Percentiles rank a stretch among this genome's conserved stretches.
Evolutionary conservation across 805 yeast genomes (phyloP).

Genomic region (Metschnikowia peoriensis): DNA sequence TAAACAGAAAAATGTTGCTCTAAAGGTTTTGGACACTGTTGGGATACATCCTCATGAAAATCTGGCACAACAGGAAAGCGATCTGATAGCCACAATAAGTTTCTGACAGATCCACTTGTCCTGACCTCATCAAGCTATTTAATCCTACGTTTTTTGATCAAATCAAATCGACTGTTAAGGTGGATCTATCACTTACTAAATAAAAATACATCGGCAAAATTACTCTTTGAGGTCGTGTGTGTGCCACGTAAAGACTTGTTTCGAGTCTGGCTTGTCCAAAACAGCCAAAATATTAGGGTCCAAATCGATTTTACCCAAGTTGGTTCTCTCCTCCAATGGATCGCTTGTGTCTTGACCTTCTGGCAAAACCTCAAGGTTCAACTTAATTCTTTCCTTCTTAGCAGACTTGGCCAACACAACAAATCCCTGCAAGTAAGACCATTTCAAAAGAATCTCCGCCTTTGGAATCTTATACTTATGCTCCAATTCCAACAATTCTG

Average conservation of each 20-base stretch:
- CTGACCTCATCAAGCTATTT: no score
- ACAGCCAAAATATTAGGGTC: slow-evolving; percentile 33
- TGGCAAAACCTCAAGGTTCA: slow-evolving; percentile 54
- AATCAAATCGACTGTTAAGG: no score
- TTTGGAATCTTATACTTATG: slow-evolving; percentile 47
- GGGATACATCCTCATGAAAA: no score
- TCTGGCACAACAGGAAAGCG: no score
- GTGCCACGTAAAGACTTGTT: slow-evolving; percentile 34
- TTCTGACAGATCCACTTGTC: no score
- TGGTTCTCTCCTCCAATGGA: slow-evolving; percentile 24
- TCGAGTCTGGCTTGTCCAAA: slow-evolving; percentile 37
- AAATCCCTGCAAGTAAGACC: slow-evolving; percentile 73
- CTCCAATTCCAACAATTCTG: slow-evolving; percentile 49
- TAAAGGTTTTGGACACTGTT: no score
- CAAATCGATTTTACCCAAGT: slow-evolving; percentile 41
- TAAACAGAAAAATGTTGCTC: no score
- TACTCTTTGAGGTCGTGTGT: slow-evolving; percentile 26
- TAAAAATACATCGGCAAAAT: neutral
- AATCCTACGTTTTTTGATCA: no score
- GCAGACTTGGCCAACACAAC: slow-evolving; percentile 70
- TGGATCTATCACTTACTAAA: neutral
- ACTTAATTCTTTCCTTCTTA: slow-evolving; percentile 49
- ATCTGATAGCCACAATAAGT: no score
- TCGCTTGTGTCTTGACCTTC: slow-evolving; percentile 22
- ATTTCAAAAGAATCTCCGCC: slow-evolving; percentile 66